Conservation (phyloP, 805 yeast genomes). For the Candida tibetensis region DNA sequence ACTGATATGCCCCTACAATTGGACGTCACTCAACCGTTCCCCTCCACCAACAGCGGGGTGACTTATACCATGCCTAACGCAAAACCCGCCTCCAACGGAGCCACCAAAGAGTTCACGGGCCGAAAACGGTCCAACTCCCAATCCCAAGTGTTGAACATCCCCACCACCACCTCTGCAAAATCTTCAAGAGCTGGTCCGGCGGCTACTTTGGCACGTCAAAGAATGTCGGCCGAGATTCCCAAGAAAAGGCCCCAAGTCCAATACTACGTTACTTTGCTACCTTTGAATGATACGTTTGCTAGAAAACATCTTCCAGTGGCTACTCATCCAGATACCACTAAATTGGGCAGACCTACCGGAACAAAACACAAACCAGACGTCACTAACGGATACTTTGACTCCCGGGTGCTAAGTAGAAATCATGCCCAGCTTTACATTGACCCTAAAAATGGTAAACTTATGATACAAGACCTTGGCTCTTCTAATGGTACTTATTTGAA, state of each 20-base stretch:
- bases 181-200: conserved; percentile 7
- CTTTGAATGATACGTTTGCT: conserved; percentile 80
- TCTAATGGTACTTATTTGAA: conserved; percentile 95
- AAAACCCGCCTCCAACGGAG: conserved; percentile 1
- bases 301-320: conserved; percentile 80
- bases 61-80: not conserved
- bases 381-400: conserved; percentile 90
- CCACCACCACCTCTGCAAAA: conserved; percentile 16
- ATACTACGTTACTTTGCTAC: conserved; percentile 66
- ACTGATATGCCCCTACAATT: conserved; percentile 24
- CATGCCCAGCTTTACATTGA: conserved; percentile 91
- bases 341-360: conserved; percentile 87
- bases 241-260: conserved; percentile 27
- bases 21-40: conserved; percentile 14
- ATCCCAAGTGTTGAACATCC: conserved; percentile 34
- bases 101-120: conserved; percentile 9
- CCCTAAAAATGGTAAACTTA: conserved; percentile 58
- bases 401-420: conserved; percentile 86
- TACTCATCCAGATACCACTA: conserved; percentile 73
- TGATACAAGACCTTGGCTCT: conserved; percentile 80
- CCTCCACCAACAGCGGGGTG: conserved; percentile 2
- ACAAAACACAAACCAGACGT: conserved; percentile 55
- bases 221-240: conserved; percentile 14
- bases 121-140: conserved; percentile 41
- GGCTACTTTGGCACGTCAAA: conserved; percentile 6